These are phyloP conservation scores for Mercurialis annua DNA, from an alignment of 345 rosid genomes.

Conservation along the genomic window DNA sequence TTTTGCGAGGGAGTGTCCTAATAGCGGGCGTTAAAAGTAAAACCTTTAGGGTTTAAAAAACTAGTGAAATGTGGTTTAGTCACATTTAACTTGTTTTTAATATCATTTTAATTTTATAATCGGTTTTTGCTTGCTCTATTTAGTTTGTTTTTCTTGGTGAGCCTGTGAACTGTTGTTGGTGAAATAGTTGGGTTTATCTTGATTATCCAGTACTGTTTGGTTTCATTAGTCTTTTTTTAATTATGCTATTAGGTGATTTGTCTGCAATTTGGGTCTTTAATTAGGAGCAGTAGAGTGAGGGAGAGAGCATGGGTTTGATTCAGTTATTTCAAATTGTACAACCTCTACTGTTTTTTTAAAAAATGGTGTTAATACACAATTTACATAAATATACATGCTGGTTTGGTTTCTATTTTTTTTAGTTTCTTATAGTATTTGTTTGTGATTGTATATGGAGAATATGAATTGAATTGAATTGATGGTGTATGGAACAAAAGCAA, in stretches of 20 bases:
- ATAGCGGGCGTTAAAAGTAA: conserved; percentile 49
- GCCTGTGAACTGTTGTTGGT: not conserved
- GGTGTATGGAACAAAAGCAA: too few relatives aligned
- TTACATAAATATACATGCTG: conserved; percentile 39
- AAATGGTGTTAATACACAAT: conserved; percentile 27
- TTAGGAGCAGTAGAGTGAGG: conserved; percentile 26
- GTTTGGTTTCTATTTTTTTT: conserved; percentile 18
- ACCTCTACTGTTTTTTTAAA: conserved; percentile 40
- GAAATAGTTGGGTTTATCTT: conserved; percentile 4
- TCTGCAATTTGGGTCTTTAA: not conserved
- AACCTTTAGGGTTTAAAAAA: not conserved
- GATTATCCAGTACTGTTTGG: conserved; percentile 11
- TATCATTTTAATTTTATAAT: not conserved
- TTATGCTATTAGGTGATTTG: not conserved
- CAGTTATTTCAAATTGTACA: not conserved
- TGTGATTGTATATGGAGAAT: not conserved
- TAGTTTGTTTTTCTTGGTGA: conserved; percentile 5
- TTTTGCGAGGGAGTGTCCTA: conserved; percentile 81
- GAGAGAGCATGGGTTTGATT: conserved; percentile 13
- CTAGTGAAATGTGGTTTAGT: conserved; percentile 4
- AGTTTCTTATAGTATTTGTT: not conserved
- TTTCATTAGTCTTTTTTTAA: not conserved
- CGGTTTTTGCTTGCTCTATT: not conserved
- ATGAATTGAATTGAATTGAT: too few relatives aligned
- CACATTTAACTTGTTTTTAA: not conserved